Base-by-base conservation (phyloP, 2,329 filamentous ascomycete genomes). In the Scedosporium dehoogii region DNA sequence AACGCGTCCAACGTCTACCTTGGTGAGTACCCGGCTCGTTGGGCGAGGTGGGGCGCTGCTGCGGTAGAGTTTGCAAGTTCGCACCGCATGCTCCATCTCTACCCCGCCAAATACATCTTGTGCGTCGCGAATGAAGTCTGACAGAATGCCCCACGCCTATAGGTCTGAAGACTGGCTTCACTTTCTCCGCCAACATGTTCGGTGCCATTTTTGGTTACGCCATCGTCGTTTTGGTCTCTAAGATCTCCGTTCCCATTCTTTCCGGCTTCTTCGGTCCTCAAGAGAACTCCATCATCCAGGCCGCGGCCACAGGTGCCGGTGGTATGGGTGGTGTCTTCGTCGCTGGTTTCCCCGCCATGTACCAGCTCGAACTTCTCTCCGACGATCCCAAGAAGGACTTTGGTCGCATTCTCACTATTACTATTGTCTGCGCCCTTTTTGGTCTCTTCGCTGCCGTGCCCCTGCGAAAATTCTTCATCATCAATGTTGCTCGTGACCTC, bases 391-490 rank as follows among this genome's bases (percentile, higher is more conserved):
- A 76, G 65, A 70, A 78, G 9, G 83, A 87, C 68, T 85, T 85
- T 66, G 77, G 78, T 62, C 77, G 81, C 38, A 79, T 88, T 58
- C 75, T 86, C 62, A 82, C 82, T 29, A 77, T 88, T 65, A 86
- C 84, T 2, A 75, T 85, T 53, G 81, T 86, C 58, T 83, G 82
- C 63, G 83, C 81, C 9, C 85, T 86, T 73, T 87, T 87, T 70
- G 85, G 85, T 3, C 78, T 87, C 64, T 85, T 85, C 70, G 85
- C 86, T 66, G 81, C 81, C 58, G 85, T 83, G 0, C 84, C 84
- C 6, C 77, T 86, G 21, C 82, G 85, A 63, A 86, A 86, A 69
- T 88, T 88, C 75, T 88, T 87, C 75, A 81, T 88, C 71, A 82
- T 88, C 70, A 83, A 86, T 63, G 82, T 87, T 12, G 83, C 83